Percentiles rank a stretch among this genome's conserved stretches.
Evolutionary conservation across 768 basidiomycete genomes (phyloP).

Genomic region (Cytidiella melzeri): DNA sequence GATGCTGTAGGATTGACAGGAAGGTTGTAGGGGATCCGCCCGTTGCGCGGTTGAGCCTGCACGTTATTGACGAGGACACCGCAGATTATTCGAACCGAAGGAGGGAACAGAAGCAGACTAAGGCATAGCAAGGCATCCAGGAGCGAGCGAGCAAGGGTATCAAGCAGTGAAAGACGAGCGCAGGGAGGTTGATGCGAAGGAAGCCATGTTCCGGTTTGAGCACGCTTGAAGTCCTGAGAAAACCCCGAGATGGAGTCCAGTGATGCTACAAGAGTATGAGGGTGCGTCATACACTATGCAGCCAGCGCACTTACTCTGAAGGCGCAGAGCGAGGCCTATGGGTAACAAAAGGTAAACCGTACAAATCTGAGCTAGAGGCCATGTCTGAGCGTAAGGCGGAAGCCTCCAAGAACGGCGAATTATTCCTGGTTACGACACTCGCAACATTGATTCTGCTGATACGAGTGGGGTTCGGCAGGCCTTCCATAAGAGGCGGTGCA

Average conservation of each 20-base stretch:
- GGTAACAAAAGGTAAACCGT: conserved; percentile 12
- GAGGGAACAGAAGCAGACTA: neutral
- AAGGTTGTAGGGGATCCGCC: too few species aligned
- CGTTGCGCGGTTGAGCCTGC: too few species aligned
- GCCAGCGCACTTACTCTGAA: conserved; percentile 12
- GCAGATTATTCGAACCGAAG: neutral
- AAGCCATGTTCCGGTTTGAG: neutral
- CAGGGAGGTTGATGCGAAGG: neutral
- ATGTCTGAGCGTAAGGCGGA: conserved; percentile 7
- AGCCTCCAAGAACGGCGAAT: neutral
- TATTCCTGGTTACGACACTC: neutral
- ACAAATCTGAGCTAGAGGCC: conserved; percentile 9
- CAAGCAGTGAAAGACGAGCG: conserved; percentile 5
- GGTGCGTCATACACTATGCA: neutral
- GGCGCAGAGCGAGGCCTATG: conserved; percentile 23
- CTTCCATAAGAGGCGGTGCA: neutral
- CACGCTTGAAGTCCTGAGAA: neutral
- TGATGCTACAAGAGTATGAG: neutral
- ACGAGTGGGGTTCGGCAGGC: neutral
- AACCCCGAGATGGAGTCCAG: neutral
- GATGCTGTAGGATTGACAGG: too few species aligned
- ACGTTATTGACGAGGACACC: too few species aligned
- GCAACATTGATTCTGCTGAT: neutral
- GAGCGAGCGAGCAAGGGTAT: neutral
- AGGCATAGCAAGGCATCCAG: neutral